These are phyloP conservation scores for Solanum tarijense DNA, from an alignment of 257 asterid species.

Conservation along the genomic window DNA sequence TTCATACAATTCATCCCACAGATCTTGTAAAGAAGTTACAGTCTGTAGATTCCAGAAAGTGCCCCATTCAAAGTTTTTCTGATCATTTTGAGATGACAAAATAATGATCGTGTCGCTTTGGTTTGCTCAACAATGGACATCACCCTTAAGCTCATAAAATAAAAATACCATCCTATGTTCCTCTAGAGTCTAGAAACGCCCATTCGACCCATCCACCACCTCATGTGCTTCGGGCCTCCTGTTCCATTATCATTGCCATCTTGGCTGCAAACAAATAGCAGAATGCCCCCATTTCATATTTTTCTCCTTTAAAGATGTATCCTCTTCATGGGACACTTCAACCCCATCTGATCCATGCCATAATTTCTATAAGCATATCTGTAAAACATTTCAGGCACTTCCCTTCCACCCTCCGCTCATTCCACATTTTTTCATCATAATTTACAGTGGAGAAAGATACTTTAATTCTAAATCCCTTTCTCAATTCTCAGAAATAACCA, in stretches of 20 bases:
- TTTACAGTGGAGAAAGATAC: not conserved
- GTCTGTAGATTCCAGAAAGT: not conserved
- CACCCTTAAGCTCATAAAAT: not conserved
- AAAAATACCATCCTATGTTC: not conserved
- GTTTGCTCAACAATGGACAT: not conserved
- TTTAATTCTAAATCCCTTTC: not conserved
- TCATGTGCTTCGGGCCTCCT: not conserved
- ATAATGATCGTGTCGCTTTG: not conserved
- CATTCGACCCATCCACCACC: not conserved
- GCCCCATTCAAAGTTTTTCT: not conserved
- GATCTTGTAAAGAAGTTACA: not conserved
- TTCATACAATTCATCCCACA: not conserved
- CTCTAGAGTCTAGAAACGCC: not conserved
- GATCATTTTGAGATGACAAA: not conserved
- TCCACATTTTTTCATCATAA: not conserved
- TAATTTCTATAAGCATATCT: not conserved
- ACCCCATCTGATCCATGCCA: not conserved
- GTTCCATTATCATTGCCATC: not conserved
- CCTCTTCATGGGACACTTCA: not conserved
- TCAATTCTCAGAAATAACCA: not conserved
- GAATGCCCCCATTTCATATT: not conserved
- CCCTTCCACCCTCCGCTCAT: not conserved
- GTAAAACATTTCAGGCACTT: not conserved
- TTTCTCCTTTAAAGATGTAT: not conserved
- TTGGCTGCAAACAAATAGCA: not conserved